These are phyloP conservation scores for Gentiana dahurica DNA, from an alignment of 257 asterid genomes.

Conservation along the genomic window DNA sequence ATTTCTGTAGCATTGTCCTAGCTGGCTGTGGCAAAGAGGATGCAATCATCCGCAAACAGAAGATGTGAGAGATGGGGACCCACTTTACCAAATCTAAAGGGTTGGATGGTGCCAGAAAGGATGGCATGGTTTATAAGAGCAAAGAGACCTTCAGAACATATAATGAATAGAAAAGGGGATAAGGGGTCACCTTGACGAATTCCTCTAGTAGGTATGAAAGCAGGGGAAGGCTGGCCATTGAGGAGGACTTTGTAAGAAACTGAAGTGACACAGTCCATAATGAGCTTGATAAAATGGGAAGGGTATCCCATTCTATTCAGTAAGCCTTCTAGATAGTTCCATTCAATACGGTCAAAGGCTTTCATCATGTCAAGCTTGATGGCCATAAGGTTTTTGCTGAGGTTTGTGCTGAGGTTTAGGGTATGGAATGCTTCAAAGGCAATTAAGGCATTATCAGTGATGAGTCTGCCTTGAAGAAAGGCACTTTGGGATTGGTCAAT, in stretches of 20 bases:
- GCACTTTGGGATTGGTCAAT: too few species aligned
- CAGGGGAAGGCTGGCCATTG: neutral
- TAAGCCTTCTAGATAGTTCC: neutral
- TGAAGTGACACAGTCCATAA: neutral
- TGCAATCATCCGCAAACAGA: neutral
- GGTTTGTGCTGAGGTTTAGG: too few species aligned
- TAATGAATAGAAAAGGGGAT: too few species aligned
- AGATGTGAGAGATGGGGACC: neutral
- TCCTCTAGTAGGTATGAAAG: too few species aligned
- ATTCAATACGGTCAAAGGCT: neutral
- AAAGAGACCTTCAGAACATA: too few species aligned
- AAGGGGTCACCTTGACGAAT: too few species aligned
- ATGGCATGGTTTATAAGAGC: too few species aligned
- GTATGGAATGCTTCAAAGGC: too few species aligned
- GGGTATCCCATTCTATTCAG: neutral
- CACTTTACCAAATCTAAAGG: neutral
- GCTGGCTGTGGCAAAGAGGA: neutral
- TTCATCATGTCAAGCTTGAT: neutral
- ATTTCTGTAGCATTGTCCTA: neutral
- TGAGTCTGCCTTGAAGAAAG: too few species aligned
- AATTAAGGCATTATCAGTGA: too few species aligned
- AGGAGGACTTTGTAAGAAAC: neutral
- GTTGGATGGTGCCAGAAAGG: too few species aligned
- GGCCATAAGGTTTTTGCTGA: neutral
- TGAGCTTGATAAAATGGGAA: accelerated